These are phyloP conservation scores for Thuidium tamariscinum DNA, from an alignment of 225 moss, liverwort and hornwort species.

Conservation along the genomic window DNA sequence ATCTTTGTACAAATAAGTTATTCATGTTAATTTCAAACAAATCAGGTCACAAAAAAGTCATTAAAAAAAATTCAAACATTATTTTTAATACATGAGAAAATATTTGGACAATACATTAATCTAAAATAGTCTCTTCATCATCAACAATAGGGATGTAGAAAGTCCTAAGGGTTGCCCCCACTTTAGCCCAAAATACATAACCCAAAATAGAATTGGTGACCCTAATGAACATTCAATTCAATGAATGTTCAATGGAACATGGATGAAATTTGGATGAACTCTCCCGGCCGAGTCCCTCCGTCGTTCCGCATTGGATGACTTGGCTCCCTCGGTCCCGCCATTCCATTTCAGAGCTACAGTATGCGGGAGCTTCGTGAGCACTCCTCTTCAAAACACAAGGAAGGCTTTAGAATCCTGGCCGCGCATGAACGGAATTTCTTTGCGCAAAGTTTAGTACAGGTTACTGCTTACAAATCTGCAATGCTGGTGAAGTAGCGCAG, in stretches of 20 bases:
- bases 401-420: neutral
- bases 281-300: neutral
- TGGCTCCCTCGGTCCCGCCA: no score
- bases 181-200: neutral
- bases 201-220: neutral
- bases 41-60: fast-evolving
- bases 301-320: neutral
- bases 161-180: neutral
- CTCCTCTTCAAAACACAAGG: neutral
- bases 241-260: neutral
- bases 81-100: neutral
- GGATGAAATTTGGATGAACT: neutral
- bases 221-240: neutral
- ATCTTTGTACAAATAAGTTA: neutral
- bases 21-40: neutral
- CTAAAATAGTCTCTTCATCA: neutral
- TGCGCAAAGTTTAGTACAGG: neutral
- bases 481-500: neutral
- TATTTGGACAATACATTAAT: neutral
- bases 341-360: neutral
- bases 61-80: neutral
- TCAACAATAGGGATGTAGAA: neutral
- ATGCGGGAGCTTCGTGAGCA: neutral
- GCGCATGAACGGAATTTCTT: neutral
- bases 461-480: neutral